A percentile compares a stretch with the other conserved stretches of the same genome.
phyloP scores from a whole-genome alignment of 192 early-diverging fungal genomes.

The Diversispora epigaea region DNA sequence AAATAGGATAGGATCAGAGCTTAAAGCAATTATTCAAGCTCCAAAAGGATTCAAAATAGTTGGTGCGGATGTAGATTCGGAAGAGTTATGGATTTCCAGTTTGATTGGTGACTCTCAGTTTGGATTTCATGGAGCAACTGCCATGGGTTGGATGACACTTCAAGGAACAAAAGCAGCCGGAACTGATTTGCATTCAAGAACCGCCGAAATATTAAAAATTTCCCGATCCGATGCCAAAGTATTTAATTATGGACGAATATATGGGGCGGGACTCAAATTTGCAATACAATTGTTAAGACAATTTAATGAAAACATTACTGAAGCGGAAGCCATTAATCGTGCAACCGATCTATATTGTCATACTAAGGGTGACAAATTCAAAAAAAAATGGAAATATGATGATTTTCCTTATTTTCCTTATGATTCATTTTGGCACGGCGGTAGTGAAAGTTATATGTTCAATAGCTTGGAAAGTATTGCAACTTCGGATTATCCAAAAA shows the following conservation, averaged over 20 bases:
- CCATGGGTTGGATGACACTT: constrained; percentile 97
- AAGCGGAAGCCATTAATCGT: constrained; percentile 60
- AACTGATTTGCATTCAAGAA: constrained; percentile 93
- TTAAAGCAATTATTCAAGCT: constrained; percentile 84
- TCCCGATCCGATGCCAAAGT: constrained; percentile 86
- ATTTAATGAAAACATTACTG: constrained; percentile 69
- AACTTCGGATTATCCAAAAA: constrained; percentile 64
- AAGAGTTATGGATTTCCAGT: constrained; percentile 97
- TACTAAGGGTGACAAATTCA: constrained; percentile 78
- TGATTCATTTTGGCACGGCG: constrained; percentile 77
- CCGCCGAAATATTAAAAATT: constrained; percentile 85
- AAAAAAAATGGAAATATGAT: constrained; percentile 23
- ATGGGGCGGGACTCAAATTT: constrained; percentile 88
- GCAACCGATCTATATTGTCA: constrained; percentile 70
- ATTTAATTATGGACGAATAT: constrained; percentile 95
- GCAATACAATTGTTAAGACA: constrained; percentile 78
- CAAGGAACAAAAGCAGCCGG: constrained; percentile 87
- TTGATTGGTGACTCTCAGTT: constrained; percentile 94
- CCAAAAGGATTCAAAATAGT: constrained; percentile 84
- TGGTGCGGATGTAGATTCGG: constrained; percentile 95
- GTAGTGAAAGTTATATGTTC: constrained; percentile 93
- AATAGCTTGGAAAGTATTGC: constrained; percentile 87
- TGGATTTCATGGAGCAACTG: constrained; percentile 86
- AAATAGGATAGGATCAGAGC: constrained; percentile 89
- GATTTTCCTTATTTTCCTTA: constrained; percentile 35